Percentiles rank a stretch among this genome's conserved stretches.
Evolutionary conservation across 2,329 filamentous ascomycete species (phyloP).

Genomic region (Truncatella angustata): DNA sequence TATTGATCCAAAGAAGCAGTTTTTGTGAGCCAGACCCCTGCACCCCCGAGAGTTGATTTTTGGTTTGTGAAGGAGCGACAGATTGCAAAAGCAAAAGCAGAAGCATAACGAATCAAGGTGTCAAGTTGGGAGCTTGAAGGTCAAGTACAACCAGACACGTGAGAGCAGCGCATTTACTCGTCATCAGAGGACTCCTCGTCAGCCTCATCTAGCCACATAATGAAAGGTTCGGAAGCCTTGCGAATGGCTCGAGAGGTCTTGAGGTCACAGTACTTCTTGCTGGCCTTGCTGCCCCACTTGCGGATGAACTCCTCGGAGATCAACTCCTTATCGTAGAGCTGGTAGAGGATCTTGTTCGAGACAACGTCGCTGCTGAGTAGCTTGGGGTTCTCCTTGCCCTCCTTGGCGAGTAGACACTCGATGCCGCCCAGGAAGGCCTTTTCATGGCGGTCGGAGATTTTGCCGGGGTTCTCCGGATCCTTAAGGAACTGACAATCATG

Average conservation of each 20-base stretch:
- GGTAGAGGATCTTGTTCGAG: constrained; percentile 82
- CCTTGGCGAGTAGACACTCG: constrained; percentile 78
- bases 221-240: constrained; percentile 90
- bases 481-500: constrained; percentile 63
- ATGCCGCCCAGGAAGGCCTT: constrained; percentile 94
- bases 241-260: constrained; percentile 90
- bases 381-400: constrained; percentile 74
- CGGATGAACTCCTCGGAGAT: constrained; percentile 84
- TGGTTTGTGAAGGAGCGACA: neutral
- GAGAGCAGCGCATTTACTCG: constrained; percentile 30
- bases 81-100: neutral
- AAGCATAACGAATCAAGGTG: too few species aligned
- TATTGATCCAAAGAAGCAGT: neutral
- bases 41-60: neutral
- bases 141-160: too few species aligned
- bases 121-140: neutral
- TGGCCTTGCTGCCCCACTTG: constrained; percentile 90
- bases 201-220: constrained; percentile 89
- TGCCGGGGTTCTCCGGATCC: constrained; percentile 12
- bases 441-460: constrained; percentile 79
- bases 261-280: constrained; percentile 96
- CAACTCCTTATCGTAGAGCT: constrained; percentile 88
- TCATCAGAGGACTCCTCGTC: constrained; percentile 71
- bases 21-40: neutral
- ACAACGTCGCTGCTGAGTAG: constrained; percentile 66